phyloP scores from a whole-genome alignment of 2,329 filamentous ascomycete genomes.

The Pochonia chlamydosporia region DNA sequence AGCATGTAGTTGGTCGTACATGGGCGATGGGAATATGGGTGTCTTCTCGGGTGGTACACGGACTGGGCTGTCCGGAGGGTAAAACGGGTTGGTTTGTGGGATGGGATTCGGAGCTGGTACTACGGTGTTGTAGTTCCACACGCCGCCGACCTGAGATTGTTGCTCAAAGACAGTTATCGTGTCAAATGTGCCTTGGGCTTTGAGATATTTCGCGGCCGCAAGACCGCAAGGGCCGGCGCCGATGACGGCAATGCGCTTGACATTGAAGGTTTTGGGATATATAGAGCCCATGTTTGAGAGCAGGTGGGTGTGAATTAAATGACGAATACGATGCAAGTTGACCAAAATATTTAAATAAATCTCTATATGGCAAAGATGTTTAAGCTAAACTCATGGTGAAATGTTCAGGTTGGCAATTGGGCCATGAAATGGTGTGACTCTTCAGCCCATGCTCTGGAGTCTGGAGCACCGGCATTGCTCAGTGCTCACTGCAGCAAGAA shows the following conservation, averaged over 20 bases:
- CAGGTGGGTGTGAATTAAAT: background rate
- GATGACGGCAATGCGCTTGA: constrained; percentile 67
- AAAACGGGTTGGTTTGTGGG: constrained; percentile 63
- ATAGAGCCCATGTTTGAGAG: constrained; percentile 23
- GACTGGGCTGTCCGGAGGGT: constrained; percentile 57
- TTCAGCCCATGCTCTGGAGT: no score
- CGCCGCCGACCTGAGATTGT: constrained; percentile 67
- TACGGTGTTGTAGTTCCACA: constrained; percentile 72
- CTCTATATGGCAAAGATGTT: no score
- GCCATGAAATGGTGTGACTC: no score
- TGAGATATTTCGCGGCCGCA: constrained; percentile 72
- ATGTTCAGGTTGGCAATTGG: no score
- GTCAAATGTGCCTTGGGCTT: constrained; percentile 61
- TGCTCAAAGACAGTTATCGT: constrained; percentile 79
- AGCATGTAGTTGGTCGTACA: constrained; percentile 78
- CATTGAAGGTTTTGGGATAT: constrained; percentile 32
- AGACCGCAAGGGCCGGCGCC: constrained; percentile 79
- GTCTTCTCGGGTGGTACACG: constrained; percentile 33
- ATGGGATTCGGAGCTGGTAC: constrained; percentile 44
- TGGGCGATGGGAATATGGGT: constrained; percentile 69
- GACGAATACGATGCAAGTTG: background rate
- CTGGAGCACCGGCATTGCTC: no score
- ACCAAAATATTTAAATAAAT: background rate
- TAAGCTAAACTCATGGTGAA: no score
- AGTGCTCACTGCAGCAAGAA: no score